phyloP scores from a whole-genome alignment of 768 basidiomycete species.

The Tylopilus sp. region DNA sequence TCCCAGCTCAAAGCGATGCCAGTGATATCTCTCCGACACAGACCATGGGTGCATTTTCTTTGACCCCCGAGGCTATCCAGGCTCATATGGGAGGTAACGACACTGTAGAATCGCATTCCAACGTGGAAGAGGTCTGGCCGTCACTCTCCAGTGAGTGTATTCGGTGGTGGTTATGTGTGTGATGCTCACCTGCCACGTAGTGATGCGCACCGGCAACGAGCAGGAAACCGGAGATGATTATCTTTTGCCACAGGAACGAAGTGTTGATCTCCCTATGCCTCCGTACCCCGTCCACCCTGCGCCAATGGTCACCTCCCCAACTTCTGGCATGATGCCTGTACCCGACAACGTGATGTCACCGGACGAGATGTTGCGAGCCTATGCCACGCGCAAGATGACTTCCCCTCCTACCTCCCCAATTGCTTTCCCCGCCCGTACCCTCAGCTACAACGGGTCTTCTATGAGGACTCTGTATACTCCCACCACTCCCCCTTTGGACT shows the following conservation, averaged over 20 bases:
- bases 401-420: conserved; percentile 33
- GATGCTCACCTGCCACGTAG: conserved; percentile 32
- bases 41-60: conserved; percentile 36
- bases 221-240: conserved; percentile 38
- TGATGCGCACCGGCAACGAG: conserved; percentile 65
- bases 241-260: conserved; percentile 36
- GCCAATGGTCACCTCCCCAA: conserved; percentile 32
- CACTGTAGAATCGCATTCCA: conserved; percentile 30
- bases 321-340: conserved; percentile 38
- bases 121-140: conserved; percentile 61
- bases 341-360: conserved; percentile 50
- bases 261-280: conserved; percentile 29
- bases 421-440: conserved; percentile 27
- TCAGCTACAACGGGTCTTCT: conserved; percentile 21
- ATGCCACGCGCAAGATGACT: conserved; percentile 47
- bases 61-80: conserved; percentile 61
- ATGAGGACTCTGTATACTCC: conserved; percentile 32
- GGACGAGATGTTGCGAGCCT: conserved; percentile 75
- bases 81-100: conserved; percentile 43
- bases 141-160: conserved; percentile 57
- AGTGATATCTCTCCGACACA: conserved; percentile 43
- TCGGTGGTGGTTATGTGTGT: not conserved
- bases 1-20: conserved; percentile 22
- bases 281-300: conserved; percentile 32
- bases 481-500: conserved; percentile 11